Evolutionary conservation across 2,329 filamentous ascomycete genomes (phyloP).

Genomic region (Aspergillus tubingensis): DNA sequence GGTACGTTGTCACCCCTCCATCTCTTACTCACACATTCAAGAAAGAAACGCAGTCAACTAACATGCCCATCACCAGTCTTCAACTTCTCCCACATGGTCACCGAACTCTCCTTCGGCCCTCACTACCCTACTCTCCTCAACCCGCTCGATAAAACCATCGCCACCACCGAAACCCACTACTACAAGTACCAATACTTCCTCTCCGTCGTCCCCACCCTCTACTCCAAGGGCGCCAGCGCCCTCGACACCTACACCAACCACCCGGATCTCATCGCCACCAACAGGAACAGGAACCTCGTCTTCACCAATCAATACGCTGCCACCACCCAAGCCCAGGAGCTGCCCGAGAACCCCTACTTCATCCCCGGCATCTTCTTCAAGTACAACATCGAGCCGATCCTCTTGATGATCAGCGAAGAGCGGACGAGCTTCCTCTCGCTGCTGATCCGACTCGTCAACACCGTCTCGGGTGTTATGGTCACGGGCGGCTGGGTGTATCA

Average conservation of each 20-base stretch:
- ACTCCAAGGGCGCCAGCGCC: conserved; percentile 61
- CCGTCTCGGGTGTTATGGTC: conserved; percentile 86
- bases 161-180: conserved; percentile 73
- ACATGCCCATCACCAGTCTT: conserved; percentile 60
- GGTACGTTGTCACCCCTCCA: conserved; percentile 54
- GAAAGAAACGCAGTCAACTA: background rate
- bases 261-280: conserved; percentile 36
- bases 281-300: conserved; percentile 59
- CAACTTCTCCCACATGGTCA: conserved; percentile 97
- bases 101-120: conserved; percentile 94
- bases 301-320: conserved; percentile 98
- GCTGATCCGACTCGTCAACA: conserved; percentile 81
- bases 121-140: conserved; percentile 93
- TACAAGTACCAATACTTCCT: conserved; percentile 98
- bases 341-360: conserved; percentile 59
- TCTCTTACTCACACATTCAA: background rate
- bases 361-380: conserved; percentile 96
- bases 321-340: conserved; percentile 73
- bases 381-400: conserved; percentile 96
- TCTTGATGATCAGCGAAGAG: conserved; percentile 81
- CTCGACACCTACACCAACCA: conserved; percentile 46
- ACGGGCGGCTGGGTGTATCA: conserved; percentile 93
- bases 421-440: conserved; percentile 74
- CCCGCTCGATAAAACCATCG: conserved; percentile 88
- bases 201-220: conserved; percentile 90